These are phyloP conservation scores for Coccomyxa subellipsoidea DNA, from an alignment of 163 green algal genomes.

Conservation along the genomic window DNA sequence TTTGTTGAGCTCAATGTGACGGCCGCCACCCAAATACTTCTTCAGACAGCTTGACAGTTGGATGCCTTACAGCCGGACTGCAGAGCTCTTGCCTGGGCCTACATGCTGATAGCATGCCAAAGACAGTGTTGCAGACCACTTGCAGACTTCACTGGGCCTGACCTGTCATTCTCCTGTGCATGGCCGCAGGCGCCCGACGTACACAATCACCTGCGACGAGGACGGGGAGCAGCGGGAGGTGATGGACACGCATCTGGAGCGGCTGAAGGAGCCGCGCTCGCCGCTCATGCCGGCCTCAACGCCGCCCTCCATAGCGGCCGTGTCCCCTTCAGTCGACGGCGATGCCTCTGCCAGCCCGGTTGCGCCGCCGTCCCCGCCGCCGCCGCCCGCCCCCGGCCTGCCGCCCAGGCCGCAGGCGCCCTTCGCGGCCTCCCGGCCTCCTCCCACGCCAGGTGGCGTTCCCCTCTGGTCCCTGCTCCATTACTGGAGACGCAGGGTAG, in stretches of 20 bases:
- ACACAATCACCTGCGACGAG: background rate
- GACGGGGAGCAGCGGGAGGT: background rate
- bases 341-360: background rate
- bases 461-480: background rate
- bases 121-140: no score
- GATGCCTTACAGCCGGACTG: no score
- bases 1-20: no score
- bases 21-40: no score
- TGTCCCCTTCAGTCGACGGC: background rate
- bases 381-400: background rate
- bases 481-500: background rate
- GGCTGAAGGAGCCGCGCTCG: background rate
- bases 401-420: background rate
- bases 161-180: no score
- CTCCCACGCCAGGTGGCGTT: background rate
- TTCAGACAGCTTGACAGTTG: no score
- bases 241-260: background rate
- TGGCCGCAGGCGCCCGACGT: constrained; percentile 12
- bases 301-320: background rate
- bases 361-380: background rate
- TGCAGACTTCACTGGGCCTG: no score
- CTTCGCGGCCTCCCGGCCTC: background rate
- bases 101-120: no score
- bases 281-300: background rate
- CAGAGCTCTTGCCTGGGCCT: background rate